Evolutionary conservation across 2,329 filamentous ascomycete genomes (phyloP).

Genomic region (Davidsoniella australis): DNA sequence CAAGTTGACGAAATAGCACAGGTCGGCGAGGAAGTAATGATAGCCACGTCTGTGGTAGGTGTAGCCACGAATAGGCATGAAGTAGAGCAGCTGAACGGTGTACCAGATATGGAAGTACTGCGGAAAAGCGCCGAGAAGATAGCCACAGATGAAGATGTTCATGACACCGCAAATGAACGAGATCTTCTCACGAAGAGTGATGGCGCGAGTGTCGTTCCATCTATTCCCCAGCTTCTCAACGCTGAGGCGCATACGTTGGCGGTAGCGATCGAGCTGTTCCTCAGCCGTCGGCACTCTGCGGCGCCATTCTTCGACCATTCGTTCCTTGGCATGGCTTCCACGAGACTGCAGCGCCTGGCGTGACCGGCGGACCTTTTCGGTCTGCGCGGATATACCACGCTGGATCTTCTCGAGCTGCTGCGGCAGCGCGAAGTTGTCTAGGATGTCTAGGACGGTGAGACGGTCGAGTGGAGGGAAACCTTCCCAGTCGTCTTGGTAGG

Average conservation of each 20-base stretch:
- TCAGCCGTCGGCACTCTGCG: constrained; percentile 72
- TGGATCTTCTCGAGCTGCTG: constrained; percentile 86
- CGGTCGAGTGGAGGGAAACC: constrained; percentile 75
- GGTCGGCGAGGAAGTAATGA: constrained; percentile 91
- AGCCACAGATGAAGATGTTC: constrained; percentile 95
- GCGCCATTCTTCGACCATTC: constrained; percentile 85
- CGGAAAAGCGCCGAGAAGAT: constrained; percentile 72
- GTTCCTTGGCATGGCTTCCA: constrained; percentile 64
- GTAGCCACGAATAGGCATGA: constrained; percentile 91
- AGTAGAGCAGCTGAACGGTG: constrained; percentile 70
- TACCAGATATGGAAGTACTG: constrained; percentile 90
- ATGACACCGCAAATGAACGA: constrained; percentile 92
- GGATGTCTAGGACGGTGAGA: constrained; percentile 76
- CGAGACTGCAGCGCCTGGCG: constrained; percentile 62
- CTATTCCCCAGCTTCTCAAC: constrained; percentile 73
- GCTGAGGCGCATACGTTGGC: constrained; percentile 67
- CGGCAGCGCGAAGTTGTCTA: constrained; percentile 83
- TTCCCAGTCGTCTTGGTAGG: constrained; percentile 81
- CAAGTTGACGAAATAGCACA: constrained; percentile 97
- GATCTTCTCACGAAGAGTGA: constrained; percentile 81
- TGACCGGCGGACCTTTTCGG: constrained; percentile 67
- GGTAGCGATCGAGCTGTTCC: constrained; percentile 83
- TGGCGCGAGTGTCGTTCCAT: constrained; percentile 80
- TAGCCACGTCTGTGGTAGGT: constrained; percentile 83
- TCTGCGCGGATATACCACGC: constrained; percentile 64